Percentiles rank a stretch among this genome's conserved stretches.
Evolutionary conservation across 129 eudicot species (phyloP).

Genomic region (Pseudognaphalium luteoalbum): DNA sequence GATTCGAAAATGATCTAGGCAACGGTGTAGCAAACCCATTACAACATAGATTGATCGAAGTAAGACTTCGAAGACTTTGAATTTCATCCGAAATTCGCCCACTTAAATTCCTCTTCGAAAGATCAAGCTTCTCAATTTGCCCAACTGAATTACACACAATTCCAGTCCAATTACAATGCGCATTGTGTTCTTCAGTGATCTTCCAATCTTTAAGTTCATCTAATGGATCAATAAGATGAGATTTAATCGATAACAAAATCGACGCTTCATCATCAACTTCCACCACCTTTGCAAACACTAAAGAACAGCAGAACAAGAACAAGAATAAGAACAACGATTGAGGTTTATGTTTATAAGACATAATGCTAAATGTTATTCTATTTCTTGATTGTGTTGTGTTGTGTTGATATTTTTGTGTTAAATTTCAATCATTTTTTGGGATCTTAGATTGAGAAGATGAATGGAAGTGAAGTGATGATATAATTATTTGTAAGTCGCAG

Average conservation of each 20-base stretch:
- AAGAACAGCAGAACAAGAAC: conserved; percentile 35
- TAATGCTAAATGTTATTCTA: conserved; percentile 9
- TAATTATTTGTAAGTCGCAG: conserved; percentile 22
- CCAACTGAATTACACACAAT: conserved; percentile 67
- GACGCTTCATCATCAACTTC: conserved; percentile 44
- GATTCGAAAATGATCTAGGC: conserved; percentile 59
- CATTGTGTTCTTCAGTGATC: conserved; percentile 26
- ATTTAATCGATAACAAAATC: conserved; percentile 59
- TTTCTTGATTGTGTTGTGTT: conserved; percentile 2
- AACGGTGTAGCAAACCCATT: conserved; percentile 70
- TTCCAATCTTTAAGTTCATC: conserved; percentile 67
- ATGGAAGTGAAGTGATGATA: conserved; percentile 25
- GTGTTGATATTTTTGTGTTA: conserved; percentile 16
- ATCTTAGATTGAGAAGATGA: conserved; percentile 30
- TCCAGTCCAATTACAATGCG: conserved; percentile 82
- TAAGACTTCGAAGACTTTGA: conserved; percentile 44
- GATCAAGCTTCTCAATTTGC: conserved; percentile 55
- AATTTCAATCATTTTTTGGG: conserved; percentile 37
- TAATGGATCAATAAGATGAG: conserved; percentile 61
- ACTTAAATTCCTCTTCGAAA: conserved; percentile 65
- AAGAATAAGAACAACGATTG: conserved; percentile 18
- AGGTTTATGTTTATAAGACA: conserved; percentile 12
- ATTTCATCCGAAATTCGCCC: conserved; percentile 61
- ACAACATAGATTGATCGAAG: conserved; percentile 55
- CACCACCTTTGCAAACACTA: conserved; percentile 28